These are phyloP conservation scores for Borovskyia barvae DNA, from an alignment of 208 protist genomes.

Conservation along the genomic window DNA sequence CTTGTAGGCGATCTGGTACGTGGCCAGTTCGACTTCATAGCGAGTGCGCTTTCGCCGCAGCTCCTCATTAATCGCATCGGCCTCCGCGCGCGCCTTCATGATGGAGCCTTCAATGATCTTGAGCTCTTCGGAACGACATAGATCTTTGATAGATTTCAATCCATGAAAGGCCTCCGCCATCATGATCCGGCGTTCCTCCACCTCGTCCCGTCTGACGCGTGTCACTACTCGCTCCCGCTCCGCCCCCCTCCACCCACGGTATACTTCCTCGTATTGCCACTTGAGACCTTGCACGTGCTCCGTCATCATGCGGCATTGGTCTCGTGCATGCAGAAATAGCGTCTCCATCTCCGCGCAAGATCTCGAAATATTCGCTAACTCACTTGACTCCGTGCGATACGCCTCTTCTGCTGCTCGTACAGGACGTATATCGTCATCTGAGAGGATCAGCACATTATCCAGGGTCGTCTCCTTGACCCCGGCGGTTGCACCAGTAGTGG, in stretches of 20 bases:
- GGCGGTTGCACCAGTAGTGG: background rate
- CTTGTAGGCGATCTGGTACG: conserved; percentile 76
- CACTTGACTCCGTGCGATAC: conserved; percentile 24
- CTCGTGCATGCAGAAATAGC: conserved; percentile 16
- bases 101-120: conserved; percentile 38
- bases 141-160: conserved; percentile 14
- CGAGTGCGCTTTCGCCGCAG: conserved; percentile 28
- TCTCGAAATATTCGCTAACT: conserved; percentile 9
- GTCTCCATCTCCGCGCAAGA: conserved; percentile 27
- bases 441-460: conserved; percentile 26
- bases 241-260: conserved; percentile 9
- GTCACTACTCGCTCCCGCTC: conserved; percentile 23
- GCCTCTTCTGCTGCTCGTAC: conserved; percentile 42
- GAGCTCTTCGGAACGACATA: conserved; percentile 35
- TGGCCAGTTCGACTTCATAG: conserved; percentile 65
- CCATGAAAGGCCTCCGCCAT: conserved; percentile 11
- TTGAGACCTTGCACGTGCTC: conserved; percentile 41
- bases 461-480: background rate
- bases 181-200: conserved; percentile 25
- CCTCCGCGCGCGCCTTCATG: conserved; percentile 17
- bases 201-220: conserved; percentile 24
- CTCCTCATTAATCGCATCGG: conserved; percentile 17
- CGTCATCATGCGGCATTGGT: conserved; percentile 38
- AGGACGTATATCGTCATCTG: conserved; percentile 32
- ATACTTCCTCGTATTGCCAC: conserved; percentile 31